phyloP scores from a whole-genome alignment of 306 rosid genomes.

The Ceratonia siliqua region DNA sequence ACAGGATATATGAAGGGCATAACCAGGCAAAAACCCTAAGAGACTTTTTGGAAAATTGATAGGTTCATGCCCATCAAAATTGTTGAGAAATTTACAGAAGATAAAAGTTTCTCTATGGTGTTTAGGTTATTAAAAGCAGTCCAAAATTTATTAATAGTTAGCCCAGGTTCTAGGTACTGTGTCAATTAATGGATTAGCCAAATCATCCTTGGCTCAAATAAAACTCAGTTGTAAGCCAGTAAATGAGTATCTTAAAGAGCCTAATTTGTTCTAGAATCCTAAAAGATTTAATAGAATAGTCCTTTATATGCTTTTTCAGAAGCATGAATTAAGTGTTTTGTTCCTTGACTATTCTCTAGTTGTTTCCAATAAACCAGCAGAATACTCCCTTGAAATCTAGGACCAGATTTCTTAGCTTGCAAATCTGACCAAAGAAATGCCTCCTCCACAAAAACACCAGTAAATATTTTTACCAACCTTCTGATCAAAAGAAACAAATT shows the following conservation, averaged over 20 bases:
- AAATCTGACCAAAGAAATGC: background rate
- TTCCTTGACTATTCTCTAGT: background rate
- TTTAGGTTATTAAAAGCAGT: background rate
- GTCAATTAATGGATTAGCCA: background rate
- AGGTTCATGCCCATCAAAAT: background rate
- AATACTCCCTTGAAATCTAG: background rate
- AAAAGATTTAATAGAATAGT: background rate
- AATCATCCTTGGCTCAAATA: background rate
- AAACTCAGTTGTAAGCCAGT: background rate
- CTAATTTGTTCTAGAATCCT: background rate
- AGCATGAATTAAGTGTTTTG: background rate
- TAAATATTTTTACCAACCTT: background rate
- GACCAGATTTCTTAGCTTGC: background rate
- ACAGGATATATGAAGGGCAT: background rate
- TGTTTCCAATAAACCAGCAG: background rate
- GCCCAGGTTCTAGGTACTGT: background rate
- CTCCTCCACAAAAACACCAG: background rate
- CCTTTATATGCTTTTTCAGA: background rate
- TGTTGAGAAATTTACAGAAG: background rate
- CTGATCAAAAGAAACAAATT: background rate
- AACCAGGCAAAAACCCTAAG: background rate
- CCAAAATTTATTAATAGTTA: background rate
- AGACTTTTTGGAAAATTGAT: background rate
- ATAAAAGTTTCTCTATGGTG: background rate
- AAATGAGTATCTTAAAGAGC: background rate